Percentiles rank a stretch among this genome's conserved stretches.
These are phyloP conservation scores for Schizosaccharomyces lindneri DNA, from an alignment of 805 yeast species.

Conservation along the genomic window DNA sequence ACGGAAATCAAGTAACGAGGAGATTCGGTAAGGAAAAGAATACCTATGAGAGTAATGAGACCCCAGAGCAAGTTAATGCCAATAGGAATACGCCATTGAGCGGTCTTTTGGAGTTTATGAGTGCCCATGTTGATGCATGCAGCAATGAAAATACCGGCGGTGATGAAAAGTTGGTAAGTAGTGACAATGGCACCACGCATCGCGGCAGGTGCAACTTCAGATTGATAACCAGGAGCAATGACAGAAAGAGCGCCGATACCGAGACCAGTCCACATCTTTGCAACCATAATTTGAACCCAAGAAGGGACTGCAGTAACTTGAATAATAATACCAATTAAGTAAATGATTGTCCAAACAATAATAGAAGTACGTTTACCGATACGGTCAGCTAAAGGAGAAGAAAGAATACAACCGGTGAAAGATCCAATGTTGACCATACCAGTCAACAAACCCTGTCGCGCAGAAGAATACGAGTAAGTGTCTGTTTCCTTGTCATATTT, in stretches of 20 bases:
- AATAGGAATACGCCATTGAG: conserved; percentile 39
- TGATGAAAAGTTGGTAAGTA: conserved; percentile 46
- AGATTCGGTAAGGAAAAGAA: conserved; percentile 45
- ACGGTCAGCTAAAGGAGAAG: conserved; percentile 4
- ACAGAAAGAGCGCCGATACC: conserved; percentile 62
- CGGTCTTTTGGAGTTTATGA: conserved; percentile 21
- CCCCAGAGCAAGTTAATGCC: conserved; percentile 55
- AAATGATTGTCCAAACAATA: conserved; percentile 3
- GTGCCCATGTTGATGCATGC: conserved; percentile 48
- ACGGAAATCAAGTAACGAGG: conserved; percentile 46
- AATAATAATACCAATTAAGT: conserved; percentile 3
- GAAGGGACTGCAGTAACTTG: conserved; percentile 4
- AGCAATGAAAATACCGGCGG: conserved; percentile 52
- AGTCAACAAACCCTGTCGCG: conserved; percentile 2
- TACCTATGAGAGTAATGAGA: conserved; percentile 30
- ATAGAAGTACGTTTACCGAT: conserved; percentile 3
- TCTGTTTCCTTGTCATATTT: background rate
- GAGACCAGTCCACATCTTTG: conserved; percentile 31
- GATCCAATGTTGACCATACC: conserved; percentile 5
- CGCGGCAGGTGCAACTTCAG: conserved; percentile 56
- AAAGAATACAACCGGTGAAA: conserved; percentile 3
- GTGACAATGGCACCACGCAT: conserved; percentile 58
- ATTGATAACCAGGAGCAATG: conserved; percentile 33
- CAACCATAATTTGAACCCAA: conserved; percentile 15
- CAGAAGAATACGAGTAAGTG: background rate